Percentiles rank a stretch among this genome's conserved stretches.
These are phyloP conservation scores for Aspergillus intermedius DNA, from an alignment of 2,329 filamentous ascomycete species.

Conservation along the genomic window DNA sequence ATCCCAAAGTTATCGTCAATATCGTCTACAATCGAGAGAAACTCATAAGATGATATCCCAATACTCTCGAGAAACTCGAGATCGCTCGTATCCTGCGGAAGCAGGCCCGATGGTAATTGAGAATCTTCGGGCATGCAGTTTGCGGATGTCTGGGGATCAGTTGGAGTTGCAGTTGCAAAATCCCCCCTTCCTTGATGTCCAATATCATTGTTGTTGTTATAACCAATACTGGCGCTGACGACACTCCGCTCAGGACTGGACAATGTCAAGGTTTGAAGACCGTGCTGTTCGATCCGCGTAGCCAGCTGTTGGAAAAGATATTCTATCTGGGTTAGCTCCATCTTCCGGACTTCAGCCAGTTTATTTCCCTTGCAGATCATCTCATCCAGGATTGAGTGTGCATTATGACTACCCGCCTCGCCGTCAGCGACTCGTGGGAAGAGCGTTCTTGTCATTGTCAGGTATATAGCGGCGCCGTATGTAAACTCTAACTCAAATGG, in stretches of 20 bases:
- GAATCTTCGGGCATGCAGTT: neutral
- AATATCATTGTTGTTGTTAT: neutral
- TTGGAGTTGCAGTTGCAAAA: neutral
- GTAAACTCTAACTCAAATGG: conserved; percentile 2
- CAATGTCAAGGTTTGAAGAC: conserved; percentile 21
- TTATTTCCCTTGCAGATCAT: conserved; percentile 31
- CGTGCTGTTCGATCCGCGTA: conserved; percentile 18
- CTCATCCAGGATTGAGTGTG: conserved; percentile 28
- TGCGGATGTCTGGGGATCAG: neutral
- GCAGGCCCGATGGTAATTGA: neutral
- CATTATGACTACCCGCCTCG: conserved; percentile 6
- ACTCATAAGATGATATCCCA: conserved; percentile 33
- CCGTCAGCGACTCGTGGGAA: neutral
- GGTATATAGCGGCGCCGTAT: neutral
- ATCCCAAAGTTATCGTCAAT: conserved; percentile 13
- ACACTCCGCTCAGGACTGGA: neutral
- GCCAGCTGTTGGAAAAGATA: conserved; percentile 23
- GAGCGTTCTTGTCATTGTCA: conserved; percentile 1
- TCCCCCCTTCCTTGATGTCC: neutral
- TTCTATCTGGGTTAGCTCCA: conserved; percentile 27
- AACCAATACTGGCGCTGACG: too few species aligned
- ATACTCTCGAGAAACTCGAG: conserved; percentile 29
- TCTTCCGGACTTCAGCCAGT: conserved; percentile 27
- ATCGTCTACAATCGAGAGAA: conserved; percentile 33
- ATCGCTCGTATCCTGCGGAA: conserved; percentile 11